phyloP scores from a whole-genome alignment of 2,329 filamentous ascomycete species.

The Botryotinia calthae region DNA sequence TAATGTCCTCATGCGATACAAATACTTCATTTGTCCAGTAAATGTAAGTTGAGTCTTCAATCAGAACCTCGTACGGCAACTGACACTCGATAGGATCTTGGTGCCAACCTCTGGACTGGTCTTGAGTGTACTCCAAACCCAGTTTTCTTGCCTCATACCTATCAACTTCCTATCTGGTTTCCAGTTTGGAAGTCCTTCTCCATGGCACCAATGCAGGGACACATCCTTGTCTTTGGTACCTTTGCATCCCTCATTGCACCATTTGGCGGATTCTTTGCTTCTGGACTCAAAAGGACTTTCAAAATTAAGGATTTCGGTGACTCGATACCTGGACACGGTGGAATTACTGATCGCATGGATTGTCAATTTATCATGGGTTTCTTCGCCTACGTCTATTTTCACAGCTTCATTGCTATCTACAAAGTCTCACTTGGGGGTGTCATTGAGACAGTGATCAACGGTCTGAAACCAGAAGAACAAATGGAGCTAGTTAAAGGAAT shows the following conservation, averaged over 20 bases:
- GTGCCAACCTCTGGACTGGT: slow-evolving; percentile 87
- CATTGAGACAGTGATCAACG: slow-evolving; percentile 87
- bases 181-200: slow-evolving; percentile 71
- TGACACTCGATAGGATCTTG: slow-evolving; percentile 61
- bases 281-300: slow-evolving; percentile 95
- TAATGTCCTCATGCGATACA: slow-evolving; percentile 81
- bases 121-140: slow-evolving; percentile 89
- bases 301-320: slow-evolving; percentile 99
- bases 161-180: slow-evolving; percentile 69
- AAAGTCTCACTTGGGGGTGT: slow-evolving; percentile 82
- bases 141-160: slow-evolving; percentile 77
- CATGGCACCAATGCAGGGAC: slow-evolving; percentile 86
- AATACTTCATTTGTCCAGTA: slow-evolving; percentile 98
- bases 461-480: slow-evolving; percentile 84
- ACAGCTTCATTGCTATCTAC: slow-evolving; percentile 90
- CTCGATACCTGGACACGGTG: slow-evolving; percentile 94
- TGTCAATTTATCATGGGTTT: slow-evolving; percentile 99
- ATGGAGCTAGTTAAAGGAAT: slow-evolving; percentile 72
- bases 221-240: slow-evolving; percentile 83
- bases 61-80: neutral
- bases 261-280: slow-evolving; percentile 98
- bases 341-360: slow-evolving; percentile 98
- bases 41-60: slow-evolving; percentile 54
- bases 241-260: slow-evolving; percentile 96
- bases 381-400: slow-evolving; percentile 97